phyloP scores from a whole-genome alignment of 2,329 filamentous ascomycete species.

The Neofusicoccum sp. region DNA sequence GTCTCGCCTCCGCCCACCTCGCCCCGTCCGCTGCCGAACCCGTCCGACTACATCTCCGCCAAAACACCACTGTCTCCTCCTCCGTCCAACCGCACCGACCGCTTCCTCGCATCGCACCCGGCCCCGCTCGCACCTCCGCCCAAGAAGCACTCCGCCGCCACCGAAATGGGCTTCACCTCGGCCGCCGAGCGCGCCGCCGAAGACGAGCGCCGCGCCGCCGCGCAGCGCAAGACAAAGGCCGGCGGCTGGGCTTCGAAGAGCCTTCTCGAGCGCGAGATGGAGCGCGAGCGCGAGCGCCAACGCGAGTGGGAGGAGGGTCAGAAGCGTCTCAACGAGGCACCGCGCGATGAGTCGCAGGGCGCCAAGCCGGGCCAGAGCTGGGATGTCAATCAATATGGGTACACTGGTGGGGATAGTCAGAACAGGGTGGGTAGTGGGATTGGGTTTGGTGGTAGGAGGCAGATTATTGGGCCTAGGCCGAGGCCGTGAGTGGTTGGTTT shows the following conservation, averaged over 20 bases:
- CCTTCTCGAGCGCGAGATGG: conserved; percentile 76
- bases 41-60: conserved; percentile 25
- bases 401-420: conserved; percentile 71
- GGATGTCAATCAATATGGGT: conserved; percentile 77
- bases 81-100: conserved; percentile 54
- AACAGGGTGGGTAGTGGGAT: conserved; percentile 63
- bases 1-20: conserved; percentile 15
- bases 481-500: background rate
- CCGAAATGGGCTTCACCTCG: conserved; percentile 46
- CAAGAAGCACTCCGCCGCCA: conserved; percentile 55
- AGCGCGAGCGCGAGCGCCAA: conserved; percentile 73
- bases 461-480: conserved; percentile 76
- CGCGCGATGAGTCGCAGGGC: conserved; percentile 57
- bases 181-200: conserved; percentile 58
- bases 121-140: conserved; percentile 48
- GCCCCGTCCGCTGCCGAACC: conserved; percentile 33
- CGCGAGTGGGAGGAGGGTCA: conserved; percentile 78
- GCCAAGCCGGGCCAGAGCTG: conserved; percentile 68
- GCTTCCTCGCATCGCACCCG: conserved; percentile 57
- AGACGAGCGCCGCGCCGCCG: conserved; percentile 50
- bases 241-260: conserved; percentile 66
- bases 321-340: conserved; percentile 59
- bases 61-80: conserved; percentile 23
- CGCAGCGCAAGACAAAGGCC: conserved; percentile 61
- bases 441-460: conserved; percentile 65